Evolutionary conservation across 2,329 filamentous ascomycete species (phyloP), one percentile per base, ranked within the genome.

Genomic region (Penicillium sp.): DNA sequence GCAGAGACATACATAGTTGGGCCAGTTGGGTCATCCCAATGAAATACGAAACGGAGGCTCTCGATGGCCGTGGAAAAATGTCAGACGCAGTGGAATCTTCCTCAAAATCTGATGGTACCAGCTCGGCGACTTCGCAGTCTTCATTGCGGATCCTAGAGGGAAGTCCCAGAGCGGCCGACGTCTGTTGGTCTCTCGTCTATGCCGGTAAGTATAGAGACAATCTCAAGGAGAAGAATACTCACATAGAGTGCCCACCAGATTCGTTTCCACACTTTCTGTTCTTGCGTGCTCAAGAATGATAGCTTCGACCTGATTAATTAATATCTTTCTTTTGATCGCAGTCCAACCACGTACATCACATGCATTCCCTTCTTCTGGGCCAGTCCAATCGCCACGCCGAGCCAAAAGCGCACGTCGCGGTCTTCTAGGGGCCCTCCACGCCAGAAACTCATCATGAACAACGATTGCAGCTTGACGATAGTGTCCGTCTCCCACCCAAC

Each of bases 361-460:
- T 62, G 59, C 50, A 62, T 57, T n/a, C 59, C 60, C 33, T 59
- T 54, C 28, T 72, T 73, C 48, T 76, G 71, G 0, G 74, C 72
- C 7, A 76, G 56, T 6, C 67, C 70, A 16, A 74, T 74, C 0
- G 72, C 73, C 5, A 69, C 67, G 0, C 69, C 70, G 1, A 74
- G 54, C 71, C 71, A 74, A 44, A 72, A 73, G 16, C 70, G 49
- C 9, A 68, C 67, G 50, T 74, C 70, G 11, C 69, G 63, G n/a
- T 72, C 67, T 34, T 71, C 66, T 0, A 62, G 59, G 0, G 73
- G 70, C 0, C 69, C 69, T 6, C 69, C 71, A 12, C 73, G 61
- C 74, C 73, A 77, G 42, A 75, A 77, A 46, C 73, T 76, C 60
- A 77, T 65, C 18, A 77, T 53, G 45, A 77, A 76, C 1, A 77